A percentile compares a stretch with the other conserved stretches of the same genome.
Conservation (phyloP, 805 yeast genomes). For the Spathaspora sp. region DNA sequence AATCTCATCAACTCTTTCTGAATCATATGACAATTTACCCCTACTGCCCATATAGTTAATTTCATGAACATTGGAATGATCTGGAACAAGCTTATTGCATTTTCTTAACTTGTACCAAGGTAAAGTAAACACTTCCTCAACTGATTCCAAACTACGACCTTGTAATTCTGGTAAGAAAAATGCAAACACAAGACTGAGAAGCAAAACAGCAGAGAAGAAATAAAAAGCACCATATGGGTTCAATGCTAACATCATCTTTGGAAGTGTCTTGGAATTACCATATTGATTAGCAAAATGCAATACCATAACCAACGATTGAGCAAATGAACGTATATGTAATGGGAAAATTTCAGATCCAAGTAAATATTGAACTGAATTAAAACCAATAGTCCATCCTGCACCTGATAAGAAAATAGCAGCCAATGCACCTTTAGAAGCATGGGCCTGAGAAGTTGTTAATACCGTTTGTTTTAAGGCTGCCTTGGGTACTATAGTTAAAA, state of each 20-base stretch:
- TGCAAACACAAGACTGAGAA: slow-evolving; percentile 37
- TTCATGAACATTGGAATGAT: slow-evolving; percentile 38
- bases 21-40: slow-evolving; percentile 6
- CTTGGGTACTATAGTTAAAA: slow-evolving; percentile 41
- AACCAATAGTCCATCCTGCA: slow-evolving; percentile 57
- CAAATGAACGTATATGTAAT: slow-evolving; percentile 43
- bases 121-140: slow-evolving; percentile 46
- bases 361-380: slow-evolving; percentile 51
- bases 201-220: slow-evolving; percentile 42
- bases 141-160: slow-evolving; percentile 45
- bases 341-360: slow-evolving; percentile 54
- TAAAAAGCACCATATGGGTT: slow-evolving; percentile 46
- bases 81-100: slow-evolving; percentile 50
- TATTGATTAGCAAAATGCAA: slow-evolving; percentile 54
- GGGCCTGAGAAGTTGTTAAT: slow-evolving; percentile 25
- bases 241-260: slow-evolving; percentile 44
- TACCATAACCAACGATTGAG: slow-evolving; percentile 47
- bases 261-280: slow-evolving; percentile 51
- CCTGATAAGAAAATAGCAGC: slow-evolving; percentile 48
- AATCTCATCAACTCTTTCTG: not conserved
- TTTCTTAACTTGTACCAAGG: slow-evolving; percentile 54
- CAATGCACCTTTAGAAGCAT: slow-evolving; percentile 45
- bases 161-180: slow-evolving; percentile 46
- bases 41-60: slow-evolving; percentile 13
- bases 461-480: slow-evolving; percentile 25